These are phyloP conservation scores for Hura crepitans DNA, from an alignment of 441 rosid genomes.

Conservation along the genomic window DNA sequence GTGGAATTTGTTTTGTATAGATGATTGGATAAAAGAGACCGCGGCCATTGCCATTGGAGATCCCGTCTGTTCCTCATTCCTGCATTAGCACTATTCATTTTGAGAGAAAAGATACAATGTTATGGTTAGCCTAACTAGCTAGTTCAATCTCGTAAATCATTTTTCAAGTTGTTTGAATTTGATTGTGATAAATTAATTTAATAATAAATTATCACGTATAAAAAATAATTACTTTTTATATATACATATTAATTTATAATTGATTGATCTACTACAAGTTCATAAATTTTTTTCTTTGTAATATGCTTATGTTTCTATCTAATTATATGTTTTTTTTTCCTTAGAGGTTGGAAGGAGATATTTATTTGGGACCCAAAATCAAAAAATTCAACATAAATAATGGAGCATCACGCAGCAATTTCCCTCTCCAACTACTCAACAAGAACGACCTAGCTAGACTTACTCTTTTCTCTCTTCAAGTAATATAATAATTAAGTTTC, in stretches of 20 bases:
- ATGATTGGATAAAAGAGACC: constrained; percentile 34
- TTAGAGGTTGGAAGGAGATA: constrained; percentile 18
- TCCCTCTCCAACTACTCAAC: constrained; percentile 20
- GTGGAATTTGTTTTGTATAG: constrained; percentile 18
- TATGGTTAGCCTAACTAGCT: constrained; percentile 23
- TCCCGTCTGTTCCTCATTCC: constrained; percentile 24
- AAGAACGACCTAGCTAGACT: constrained; percentile 17
- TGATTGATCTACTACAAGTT: too few species aligned
- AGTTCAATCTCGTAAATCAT: neutral
- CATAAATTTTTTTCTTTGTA: too few species aligned
- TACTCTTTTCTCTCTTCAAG: constrained; percentile 23
- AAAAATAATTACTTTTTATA: too few species aligned
- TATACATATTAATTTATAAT: too few species aligned
- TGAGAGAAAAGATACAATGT: constrained; percentile 12
- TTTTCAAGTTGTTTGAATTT: too few species aligned
- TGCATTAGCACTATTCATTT: constrained; percentile 23
- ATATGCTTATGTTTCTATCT: too few species aligned
- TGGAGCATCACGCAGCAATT: constrained; percentile 20
- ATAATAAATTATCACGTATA: too few species aligned
- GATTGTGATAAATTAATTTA: too few species aligned
- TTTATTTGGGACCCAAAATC: constrained; percentile 15
- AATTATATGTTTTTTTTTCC: neutral
- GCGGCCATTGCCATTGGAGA: constrained; percentile 26
- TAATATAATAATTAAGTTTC: constrained; percentile 9
- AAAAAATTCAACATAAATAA: constrained; percentile 10